These are phyloP conservation scores for Cicer arietinum DNA, from an alignment of 306 rosid genomes.

Conservation along the genomic window DNA sequence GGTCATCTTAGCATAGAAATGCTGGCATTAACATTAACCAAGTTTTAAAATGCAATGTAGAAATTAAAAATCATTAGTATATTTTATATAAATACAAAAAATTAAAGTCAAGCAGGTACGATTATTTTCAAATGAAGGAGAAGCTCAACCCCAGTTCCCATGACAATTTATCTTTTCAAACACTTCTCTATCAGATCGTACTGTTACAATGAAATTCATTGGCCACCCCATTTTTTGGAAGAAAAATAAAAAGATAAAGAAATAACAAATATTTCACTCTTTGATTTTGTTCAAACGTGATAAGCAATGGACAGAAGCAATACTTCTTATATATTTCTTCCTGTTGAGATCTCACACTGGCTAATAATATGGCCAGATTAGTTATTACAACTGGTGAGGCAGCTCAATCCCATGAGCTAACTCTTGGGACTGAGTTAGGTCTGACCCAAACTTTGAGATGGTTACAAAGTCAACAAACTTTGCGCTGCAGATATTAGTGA, in stretches of 20 bases:
- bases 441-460: too few species aligned
- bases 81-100: not conserved
- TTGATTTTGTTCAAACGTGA: slow-evolving; percentile 9
- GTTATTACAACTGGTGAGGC: too few species aligned
- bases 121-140: slow-evolving; percentile 13
- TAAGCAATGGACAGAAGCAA: not conserved
- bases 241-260: not conserved
- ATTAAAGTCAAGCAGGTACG: slow-evolving; percentile 22
- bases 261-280: not conserved
- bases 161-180: slow-evolving; percentile 20
- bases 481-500: too few species aligned
- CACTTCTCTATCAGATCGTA: slow-evolving; percentile 12
- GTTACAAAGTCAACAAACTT: too few species aligned
- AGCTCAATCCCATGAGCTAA: too few species aligned
- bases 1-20: slow-evolving; percentile 3
- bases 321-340: too few species aligned
- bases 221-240: not conserved
- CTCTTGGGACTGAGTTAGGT: too few species aligned
- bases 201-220: slow-evolving; percentile 7
- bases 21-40: slow-evolving; percentile 17
- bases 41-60: slow-evolving; percentile 5
- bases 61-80: slow-evolving; percentile 11
- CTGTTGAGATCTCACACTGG: too few species aligned
- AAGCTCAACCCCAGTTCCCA: not conserved
- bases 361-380: too few species aligned